A percentile compares a stretch with the other conserved stretches of the same genome.
Conservation (phyloP, 768 basidiomycete species). For the Mycena venus region DNA sequence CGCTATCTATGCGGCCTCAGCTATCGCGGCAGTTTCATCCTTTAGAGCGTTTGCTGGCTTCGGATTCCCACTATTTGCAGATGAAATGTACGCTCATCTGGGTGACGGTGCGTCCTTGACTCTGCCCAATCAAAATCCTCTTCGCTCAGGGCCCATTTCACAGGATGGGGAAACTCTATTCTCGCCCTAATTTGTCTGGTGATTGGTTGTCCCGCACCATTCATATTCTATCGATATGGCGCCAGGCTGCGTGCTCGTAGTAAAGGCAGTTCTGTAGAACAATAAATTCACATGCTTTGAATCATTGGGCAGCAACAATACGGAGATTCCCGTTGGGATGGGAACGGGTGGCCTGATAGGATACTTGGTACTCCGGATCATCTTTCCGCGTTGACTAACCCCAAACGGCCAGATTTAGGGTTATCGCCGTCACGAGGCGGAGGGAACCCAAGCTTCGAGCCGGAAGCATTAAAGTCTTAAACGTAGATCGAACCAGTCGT, state of each 20-base stretch:
- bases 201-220: too few species aligned
- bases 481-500: background rate
- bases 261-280: constrained; percentile 50
- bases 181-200: constrained; percentile 65
- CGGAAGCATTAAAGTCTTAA: background rate
- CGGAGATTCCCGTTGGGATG: background rate
- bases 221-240: too few species aligned
- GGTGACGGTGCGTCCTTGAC: constrained; percentile 54
- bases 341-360: background rate
- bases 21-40: constrained; percentile 68
- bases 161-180: constrained; percentile 69
- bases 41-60: constrained; percentile 68
- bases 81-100: constrained; percentile 65
- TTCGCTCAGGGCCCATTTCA: constrained; percentile 18
- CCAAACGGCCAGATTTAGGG: background rate
- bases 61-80: constrained; percentile 75
- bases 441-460: background rate
- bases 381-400: background rate
- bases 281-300: constrained; percentile 43
- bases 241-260: constrained; percentile 52
- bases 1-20: constrained; percentile 76
- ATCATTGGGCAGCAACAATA: background rate
- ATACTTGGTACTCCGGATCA: background rate
- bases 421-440: background rate
- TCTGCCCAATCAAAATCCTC: background rate